Evolutionary conservation across 192 early-diverging fungal genomes (phyloP).

Genomic region (Gigaspora rosea): DNA sequence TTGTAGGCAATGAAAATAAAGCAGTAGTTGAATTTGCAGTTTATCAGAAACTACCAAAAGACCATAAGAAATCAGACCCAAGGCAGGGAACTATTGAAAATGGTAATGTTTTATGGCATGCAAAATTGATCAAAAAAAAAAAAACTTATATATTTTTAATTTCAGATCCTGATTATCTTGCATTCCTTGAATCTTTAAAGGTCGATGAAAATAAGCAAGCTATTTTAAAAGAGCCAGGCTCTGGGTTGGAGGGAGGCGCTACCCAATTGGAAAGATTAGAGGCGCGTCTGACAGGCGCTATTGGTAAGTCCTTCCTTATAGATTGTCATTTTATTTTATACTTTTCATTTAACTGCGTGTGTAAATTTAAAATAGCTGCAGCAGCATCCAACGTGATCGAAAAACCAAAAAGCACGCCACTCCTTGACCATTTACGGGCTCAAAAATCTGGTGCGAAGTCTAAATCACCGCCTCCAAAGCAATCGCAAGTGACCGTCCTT

Average conservation of each 20-base stretch:
- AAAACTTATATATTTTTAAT: not conserved
- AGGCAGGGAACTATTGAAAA: constrained; percentile 76
- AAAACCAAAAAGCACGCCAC: constrained; percentile 73
- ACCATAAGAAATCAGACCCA: constrained; percentile 62
- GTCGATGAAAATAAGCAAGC: constrained; percentile 39
- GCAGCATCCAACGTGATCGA: constrained; percentile 37
- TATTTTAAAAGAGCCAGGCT: constrained; percentile 42
- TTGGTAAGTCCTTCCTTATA: constrained; percentile 30
- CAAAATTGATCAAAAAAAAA: not conserved
- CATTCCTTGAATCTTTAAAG: constrained; percentile 73
- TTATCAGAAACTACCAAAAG: constrained; percentile 72
- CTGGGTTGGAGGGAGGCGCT: constrained; percentile 45
- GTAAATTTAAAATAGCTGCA: not conserved
- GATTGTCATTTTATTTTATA: not conserved
- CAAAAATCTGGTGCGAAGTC: constrained; percentile 66
- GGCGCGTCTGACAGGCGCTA: constrained; percentile 36
- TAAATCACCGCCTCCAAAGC: constrained; percentile 44
- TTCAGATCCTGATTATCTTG: constrained; percentile 78
- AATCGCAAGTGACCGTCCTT: not conserved
- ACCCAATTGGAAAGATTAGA: constrained; percentile 54
- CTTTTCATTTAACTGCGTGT: not conserved
- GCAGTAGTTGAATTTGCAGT: constrained; percentile 82
- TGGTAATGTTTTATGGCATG: constrained; percentile 43
- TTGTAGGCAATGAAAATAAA: constrained; percentile 63
- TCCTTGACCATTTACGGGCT: constrained; percentile 72